phyloP scores from a whole-genome alignment of 306 rosid genomes.

The Datisca glomerata region DNA sequence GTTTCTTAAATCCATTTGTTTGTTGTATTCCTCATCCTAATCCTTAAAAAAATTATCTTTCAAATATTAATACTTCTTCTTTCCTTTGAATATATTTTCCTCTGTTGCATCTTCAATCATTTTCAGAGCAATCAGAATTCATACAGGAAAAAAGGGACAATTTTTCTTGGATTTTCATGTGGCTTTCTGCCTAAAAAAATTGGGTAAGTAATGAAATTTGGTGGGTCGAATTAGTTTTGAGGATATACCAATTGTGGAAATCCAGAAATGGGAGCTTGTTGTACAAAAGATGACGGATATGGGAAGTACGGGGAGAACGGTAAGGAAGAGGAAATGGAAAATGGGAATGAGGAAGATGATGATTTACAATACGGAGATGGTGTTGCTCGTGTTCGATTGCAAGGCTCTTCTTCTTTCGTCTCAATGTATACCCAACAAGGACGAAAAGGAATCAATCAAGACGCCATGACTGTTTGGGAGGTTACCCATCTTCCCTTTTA shows the following conservation, averaged over 20 bases:
- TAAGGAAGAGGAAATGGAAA: conserved; percentile 18
- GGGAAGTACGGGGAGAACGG: conserved; percentile 22
- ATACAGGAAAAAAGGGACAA: no score
- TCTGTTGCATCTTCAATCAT: no score
- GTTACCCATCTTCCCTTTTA: conserved; percentile 22
- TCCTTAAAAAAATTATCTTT: no score
- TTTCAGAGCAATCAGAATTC: no score
- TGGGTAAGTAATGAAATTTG: conserved; percentile 15
- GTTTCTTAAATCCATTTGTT: no score
- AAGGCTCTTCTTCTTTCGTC: conserved; percentile 35
- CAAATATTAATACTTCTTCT: no score
- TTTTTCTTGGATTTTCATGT: no score
- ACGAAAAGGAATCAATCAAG: conserved; percentile 78
- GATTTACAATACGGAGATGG: conserved; percentile 13
- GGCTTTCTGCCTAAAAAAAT: no score
- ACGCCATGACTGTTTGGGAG: conserved; percentile 88
- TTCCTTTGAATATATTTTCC: no score
- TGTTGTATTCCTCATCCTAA: no score
- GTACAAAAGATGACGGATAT: conserved; percentile 25
- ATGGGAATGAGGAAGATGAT: conserved; percentile 15
- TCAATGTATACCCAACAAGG: conserved; percentile 81
- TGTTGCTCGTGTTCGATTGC: conserved; percentile 36
- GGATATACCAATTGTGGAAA: not conserved
- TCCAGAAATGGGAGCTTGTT: conserved; percentile 52
- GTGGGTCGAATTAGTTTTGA: conserved; percentile 15